phyloP scores from a whole-genome alignment of 495 filamentous ascomycete species.

The Annulohypoxylon maeteangense region DNA sequence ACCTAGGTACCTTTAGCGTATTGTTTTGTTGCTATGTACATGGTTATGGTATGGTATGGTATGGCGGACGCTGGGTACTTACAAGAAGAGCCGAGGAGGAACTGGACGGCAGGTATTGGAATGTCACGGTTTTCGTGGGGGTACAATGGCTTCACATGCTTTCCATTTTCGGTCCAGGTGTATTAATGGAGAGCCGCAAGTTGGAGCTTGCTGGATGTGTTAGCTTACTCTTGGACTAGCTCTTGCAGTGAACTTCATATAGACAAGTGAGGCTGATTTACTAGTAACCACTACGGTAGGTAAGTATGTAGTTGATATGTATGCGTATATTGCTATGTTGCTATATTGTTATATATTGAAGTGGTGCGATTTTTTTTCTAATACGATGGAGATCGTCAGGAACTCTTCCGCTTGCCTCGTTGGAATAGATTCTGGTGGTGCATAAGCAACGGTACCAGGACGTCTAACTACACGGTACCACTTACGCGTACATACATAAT shows the following conservation, averaged over 20 bases:
- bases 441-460: not conserved
- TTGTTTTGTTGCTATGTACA: no score
- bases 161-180: not conserved
- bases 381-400: slow-evolving; percentile 13
- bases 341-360: not conserved
- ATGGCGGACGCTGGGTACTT: no score
- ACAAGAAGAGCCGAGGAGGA: not conserved
- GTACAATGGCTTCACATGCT: slow-evolving; percentile 3
- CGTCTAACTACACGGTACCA: slow-evolving; percentile 1
- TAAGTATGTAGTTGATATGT: not conserved
- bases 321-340: not conserved
- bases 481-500: not conserved
- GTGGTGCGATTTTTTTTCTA: not conserved
- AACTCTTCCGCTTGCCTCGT: slow-evolving; percentile 14
- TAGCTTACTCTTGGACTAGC: slow-evolving; percentile 4
- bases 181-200: slow-evolving; percentile 15
- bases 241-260: not conserved
- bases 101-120: not conserved
- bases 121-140: not conserved
- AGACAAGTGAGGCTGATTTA: slow-evolving; percentile 9
- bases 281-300: not conserved
- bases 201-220: not conserved
- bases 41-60: not conserved
- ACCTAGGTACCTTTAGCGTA: slow-evolving; percentile 9
- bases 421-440: slow-evolving; percentile 3